Percentiles rank a stretch among this genome's conserved stretches.
These are phyloP conservation scores for Phytophthora tentaculata DNA, from an alignment of 352 stramenopile species.

Conservation along the genomic window DNA sequence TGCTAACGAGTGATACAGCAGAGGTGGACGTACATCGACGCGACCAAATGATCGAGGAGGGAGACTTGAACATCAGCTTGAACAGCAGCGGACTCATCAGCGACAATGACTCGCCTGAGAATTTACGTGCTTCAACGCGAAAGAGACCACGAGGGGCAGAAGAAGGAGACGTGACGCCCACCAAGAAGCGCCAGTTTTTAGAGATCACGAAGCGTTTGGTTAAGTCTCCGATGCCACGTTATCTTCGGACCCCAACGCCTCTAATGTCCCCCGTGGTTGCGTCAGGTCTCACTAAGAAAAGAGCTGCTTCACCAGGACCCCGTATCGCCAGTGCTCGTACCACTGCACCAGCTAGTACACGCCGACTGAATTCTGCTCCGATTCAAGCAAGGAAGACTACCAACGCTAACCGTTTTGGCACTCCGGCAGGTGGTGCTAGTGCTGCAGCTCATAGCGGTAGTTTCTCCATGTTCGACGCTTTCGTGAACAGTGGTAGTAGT, in stretches of 20 bases:
- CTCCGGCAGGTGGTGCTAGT: slow-evolving; percentile 29
- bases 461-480: slow-evolving; percentile 77
- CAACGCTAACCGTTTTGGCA: slow-evolving; percentile 45
- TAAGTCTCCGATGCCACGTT: slow-evolving; percentile 51
- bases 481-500: slow-evolving; percentile 59
- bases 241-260: slow-evolving; percentile 40
- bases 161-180: slow-evolving; percentile 32
- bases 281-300: slow-evolving; percentile 32
- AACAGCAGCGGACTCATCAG: slow-evolving; percentile 43
- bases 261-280: slow-evolving; percentile 38
- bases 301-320: slow-evolving; percentile 30
- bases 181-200: slow-evolving; percentile 50
- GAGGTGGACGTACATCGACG: slow-evolving; percentile 11
- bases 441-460: slow-evolving; percentile 18
- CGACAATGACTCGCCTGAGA: slow-evolving; percentile 38
- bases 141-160: slow-evolving; percentile 32
- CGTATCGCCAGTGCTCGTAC: slow-evolving; percentile 19
- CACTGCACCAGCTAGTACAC: slow-evolving; percentile 29
- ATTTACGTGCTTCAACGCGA: slow-evolving; percentile 32
- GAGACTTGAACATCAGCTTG: slow-evolving; percentile 43
- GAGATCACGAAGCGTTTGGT: slow-evolving; percentile 48
- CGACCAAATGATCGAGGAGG: slow-evolving; percentile 32
- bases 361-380: slow-evolving; percentile 48
- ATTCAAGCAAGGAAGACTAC: slow-evolving; percentile 51
- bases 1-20: slow-evolving; percentile 26